A percentile compares a stretch with the other conserved stretches of the same genome.
Conservation (phyloP, 148 eudicot species). For the Camellia sinensis region DNA sequence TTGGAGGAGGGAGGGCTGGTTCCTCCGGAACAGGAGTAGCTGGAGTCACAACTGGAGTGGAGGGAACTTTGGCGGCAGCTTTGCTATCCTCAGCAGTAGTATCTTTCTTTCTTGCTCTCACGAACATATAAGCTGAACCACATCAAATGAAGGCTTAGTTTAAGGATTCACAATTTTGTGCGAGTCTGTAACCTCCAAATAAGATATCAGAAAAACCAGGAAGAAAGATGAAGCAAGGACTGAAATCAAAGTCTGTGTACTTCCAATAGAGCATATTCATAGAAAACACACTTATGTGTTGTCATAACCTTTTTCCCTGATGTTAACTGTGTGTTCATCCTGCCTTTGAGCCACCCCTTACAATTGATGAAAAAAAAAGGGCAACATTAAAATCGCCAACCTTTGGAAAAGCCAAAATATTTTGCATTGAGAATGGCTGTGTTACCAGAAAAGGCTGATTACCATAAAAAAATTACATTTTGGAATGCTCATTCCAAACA, state of each 20-base stretch:
- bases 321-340: not conserved
- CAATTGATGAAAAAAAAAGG: not conserved
- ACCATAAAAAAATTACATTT: too few species aligned
- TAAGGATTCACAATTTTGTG: conserved; percentile 3
- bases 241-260: not conserved
- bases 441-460: too few species aligned
- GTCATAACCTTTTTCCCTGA: not conserved
- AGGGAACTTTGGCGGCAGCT: conserved; percentile 25
- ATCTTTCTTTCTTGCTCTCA: conserved; percentile 51
- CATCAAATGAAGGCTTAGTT: conserved; percentile 8
- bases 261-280: not conserved
- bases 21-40: conserved; percentile 28
- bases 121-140: conserved; percentile 72
- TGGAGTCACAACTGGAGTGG: conserved; percentile 29
- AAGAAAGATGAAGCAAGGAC: not conserved
- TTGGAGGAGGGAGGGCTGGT: conserved; percentile 36
- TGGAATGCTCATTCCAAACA: too few species aligned
- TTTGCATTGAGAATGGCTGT: not conserved
- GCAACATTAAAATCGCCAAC: not conserved
- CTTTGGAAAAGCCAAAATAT: not conserved
- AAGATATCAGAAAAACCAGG: not conserved
- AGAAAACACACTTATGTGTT: not conserved
- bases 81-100: conserved; percentile 28
- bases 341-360: not conserved
- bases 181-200: not conserved